A percentile compares a stretch with the other conserved stretches of the same genome.
Evolutionary conservation across 192 early-diverging fungal species (phyloP).

Genomic region (Funneliformis mosseae): DNA sequence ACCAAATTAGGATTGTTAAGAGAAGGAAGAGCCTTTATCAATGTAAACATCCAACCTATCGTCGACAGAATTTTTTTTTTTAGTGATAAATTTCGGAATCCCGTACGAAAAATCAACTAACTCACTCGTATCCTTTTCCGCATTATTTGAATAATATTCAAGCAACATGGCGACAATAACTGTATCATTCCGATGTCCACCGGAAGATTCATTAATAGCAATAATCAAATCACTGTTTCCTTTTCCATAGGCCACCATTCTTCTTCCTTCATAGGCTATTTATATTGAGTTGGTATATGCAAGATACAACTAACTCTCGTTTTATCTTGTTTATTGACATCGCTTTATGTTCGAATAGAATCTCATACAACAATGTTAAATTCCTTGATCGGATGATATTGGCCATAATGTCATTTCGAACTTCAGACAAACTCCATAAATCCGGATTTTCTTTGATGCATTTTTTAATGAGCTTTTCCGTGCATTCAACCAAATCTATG

Average conservation of each 20-base stretch:
- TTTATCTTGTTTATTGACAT: background rate
- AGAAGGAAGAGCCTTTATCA: background rate
- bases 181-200: background rate
- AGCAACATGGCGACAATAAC: background rate
- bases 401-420: background rate
- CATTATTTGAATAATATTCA: constrained; percentile 10
- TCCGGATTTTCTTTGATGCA: background rate
- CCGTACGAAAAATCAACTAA: too few species aligned
- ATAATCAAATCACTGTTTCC: background rate
- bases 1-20: background rate
- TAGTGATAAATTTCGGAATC: too few species aligned
- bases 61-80: too few species aligned
- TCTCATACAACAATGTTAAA: background rate
- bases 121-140: background rate
- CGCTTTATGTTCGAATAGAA: background rate
- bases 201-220: background rate
- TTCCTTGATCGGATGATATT: background rate
- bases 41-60: constrained; percentile 1
- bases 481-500: background rate
- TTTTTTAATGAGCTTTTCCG: background rate
- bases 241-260: too few species aligned
- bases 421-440: background rate
- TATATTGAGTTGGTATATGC: background rate
- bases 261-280: background rate
- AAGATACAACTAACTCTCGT: background rate